Evolutionary conservation across 2,329 filamentous ascomycete genomes (phyloP).

Genomic region (Aspergillus alliaceus): DNA sequence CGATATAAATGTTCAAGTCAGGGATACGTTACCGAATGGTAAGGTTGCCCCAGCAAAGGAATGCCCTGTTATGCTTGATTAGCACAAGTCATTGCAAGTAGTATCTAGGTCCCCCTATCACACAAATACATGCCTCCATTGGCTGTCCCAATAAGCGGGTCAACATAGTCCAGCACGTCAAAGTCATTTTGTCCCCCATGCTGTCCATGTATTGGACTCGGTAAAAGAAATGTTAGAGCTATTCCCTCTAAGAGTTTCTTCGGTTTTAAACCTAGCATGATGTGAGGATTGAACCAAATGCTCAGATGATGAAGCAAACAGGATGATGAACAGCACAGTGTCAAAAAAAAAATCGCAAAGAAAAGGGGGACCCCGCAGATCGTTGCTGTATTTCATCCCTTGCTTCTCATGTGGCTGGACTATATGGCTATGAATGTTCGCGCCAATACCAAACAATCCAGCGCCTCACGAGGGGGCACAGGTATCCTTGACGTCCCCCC

Average conservation of each 20-base stretch:
- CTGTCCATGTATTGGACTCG: background rate
- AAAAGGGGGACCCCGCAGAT: background rate
- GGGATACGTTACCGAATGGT: constrained; percentile 46
- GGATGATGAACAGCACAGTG: background rate
- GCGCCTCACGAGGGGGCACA: background rate
- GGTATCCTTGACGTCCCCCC: background rate
- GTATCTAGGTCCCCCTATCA: too few species aligned
- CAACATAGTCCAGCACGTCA: constrained; percentile 43
- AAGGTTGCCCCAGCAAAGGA: constrained; percentile 58
- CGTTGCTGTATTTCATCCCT: background rate
- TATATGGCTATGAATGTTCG: background rate
- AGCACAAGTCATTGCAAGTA: background rate
- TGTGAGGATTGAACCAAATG: background rate
- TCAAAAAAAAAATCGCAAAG: background rate
- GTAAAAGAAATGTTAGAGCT: background rate
- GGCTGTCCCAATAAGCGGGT: constrained; percentile 57
- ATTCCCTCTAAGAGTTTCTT: background rate
- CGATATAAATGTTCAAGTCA: background rate
- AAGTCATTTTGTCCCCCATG: constrained; percentile 1
- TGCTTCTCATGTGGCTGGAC: background rate
- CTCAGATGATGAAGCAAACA: too few species aligned
- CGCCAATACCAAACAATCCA: background rate
- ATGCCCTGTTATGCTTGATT: constrained; percentile 43
- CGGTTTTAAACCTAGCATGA: background rate
- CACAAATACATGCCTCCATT: constrained; percentile 42